These are phyloP conservation scores for Elaphomyces granulatus DNA, from an alignment of 495 filamentous ascomycete species.

Conservation along the genomic window DNA sequence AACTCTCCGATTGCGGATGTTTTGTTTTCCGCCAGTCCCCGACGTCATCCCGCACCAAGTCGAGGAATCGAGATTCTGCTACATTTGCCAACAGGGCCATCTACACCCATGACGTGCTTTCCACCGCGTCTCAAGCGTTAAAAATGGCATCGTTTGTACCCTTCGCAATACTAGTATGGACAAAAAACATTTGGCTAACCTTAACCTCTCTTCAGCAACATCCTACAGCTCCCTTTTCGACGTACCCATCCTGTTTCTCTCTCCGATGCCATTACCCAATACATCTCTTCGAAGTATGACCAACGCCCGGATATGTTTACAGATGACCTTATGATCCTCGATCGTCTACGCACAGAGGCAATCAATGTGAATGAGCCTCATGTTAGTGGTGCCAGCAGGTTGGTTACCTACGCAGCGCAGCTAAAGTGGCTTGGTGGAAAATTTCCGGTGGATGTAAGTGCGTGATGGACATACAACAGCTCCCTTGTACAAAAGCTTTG, in stretches of 20 bases:
- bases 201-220: constrained; percentile 24
- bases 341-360: constrained; percentile 66
- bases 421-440: constrained; percentile 89
- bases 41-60: too few relatives aligned
- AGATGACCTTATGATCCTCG: constrained; percentile 75
- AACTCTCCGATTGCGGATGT: too few relatives aligned
- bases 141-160: constrained; percentile 33
- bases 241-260: constrained; percentile 63
- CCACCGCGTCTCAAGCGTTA: background rate
- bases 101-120: too few relatives aligned
- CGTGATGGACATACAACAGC: too few relatives aligned
- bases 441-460: constrained; percentile 83
- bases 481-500: too few relatives aligned
- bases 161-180: too few relatives aligned
- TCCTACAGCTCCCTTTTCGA: constrained; percentile 68
- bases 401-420: constrained; percentile 82
- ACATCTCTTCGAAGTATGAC: constrained; percentile 98
- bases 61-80: too few relatives aligned
- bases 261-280: constrained; percentile 74
- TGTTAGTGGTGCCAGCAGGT: constrained; percentile 71
- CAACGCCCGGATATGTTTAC: constrained; percentile 97
- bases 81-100: too few relatives aligned
- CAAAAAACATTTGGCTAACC: too few relatives aligned
- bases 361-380: constrained; percentile 81
- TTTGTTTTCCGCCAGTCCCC: too few relatives aligned